Evolutionary conservation across 306 rosid species (phyloP), one percentile per base, ranked within the genome.

Genomic region (Rosa chinensis): DNA sequence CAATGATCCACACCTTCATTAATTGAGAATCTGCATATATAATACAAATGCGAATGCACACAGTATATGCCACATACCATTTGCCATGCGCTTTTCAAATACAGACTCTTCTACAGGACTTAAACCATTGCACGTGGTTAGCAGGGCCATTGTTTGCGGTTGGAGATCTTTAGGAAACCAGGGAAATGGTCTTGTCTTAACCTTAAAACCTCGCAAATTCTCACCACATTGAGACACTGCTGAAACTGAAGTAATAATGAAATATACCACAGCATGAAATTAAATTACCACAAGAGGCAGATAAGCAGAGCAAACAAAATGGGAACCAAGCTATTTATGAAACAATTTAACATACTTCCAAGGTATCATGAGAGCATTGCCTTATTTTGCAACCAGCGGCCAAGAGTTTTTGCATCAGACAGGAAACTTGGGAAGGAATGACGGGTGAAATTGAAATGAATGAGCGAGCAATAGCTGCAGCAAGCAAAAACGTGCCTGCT

Each of bases 111-210:
- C 84, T 5, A 80, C 73, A 12, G 47, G 10, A 58, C 84, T 84
- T 18, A 50, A 80, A 45, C 87, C 82, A 10, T 55, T 59, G 47
- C 84, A 84, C 0, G 84, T 84, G 21, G 87, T 39, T 32, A 84
- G 87, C 21, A 84, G 13, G 25, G 81, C 79, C 87, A 80, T 84
- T 45, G 80, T 72, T 44, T 74, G 82, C 64, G 82, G 87, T 73
- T 84, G 87, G 55, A 84, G 73, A 80, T 84, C 87, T 2, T 84
- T 84, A 45, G 87, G 87, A 66, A 80, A 84, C 23, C 81, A 73
- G 49, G 84, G 87, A 77, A 71, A 84, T 55, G 84, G 84, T 1
- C 84, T 52, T 35, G 84, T 84, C 61, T 66, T 80, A 11, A 84
- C 11, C 63, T 76, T 58, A 66, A 80, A 76, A 40, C 76, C 79